Conservation (phyloP, 768 basidiomycete genomes). For the Tephrocybe sp. region DNA sequence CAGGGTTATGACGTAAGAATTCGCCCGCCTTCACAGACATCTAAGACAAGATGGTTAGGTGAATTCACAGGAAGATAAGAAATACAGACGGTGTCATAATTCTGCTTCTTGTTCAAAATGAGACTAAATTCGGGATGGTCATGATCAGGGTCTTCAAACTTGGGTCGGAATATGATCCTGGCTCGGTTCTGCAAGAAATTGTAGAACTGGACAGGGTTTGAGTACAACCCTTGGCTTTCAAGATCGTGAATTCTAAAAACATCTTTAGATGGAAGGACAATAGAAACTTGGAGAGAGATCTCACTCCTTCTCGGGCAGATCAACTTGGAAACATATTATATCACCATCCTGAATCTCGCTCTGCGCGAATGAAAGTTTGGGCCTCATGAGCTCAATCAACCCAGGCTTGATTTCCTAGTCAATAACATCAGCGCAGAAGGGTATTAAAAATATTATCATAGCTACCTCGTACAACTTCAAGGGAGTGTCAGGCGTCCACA, state of each 20-base stretch:
- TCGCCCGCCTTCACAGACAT: constrained; percentile 95
- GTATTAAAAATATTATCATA: not conserved
- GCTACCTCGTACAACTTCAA: constrained; percentile 90
- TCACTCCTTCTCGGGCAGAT: constrained; percentile 91
- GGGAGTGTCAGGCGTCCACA: constrained; percentile 92
- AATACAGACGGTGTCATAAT: constrained; percentile 82
- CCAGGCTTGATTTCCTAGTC: constrained; percentile 99
- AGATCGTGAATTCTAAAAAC: constrained; percentile 73
- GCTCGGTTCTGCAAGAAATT: constrained; percentile 99
- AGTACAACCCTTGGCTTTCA: constrained; percentile 85
- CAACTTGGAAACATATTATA: constrained; percentile 98
- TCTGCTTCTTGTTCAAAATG: constrained; percentile 96
- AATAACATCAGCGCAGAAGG: too few species aligned
- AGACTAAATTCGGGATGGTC: constrained; percentile 87
- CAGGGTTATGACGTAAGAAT: constrained; percentile 86
- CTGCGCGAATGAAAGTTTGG: constrained; percentile 90
- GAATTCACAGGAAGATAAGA: constrained; percentile 1
- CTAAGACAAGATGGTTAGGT: constrained; percentile 41
- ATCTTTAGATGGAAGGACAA: constrained; percentile 9
- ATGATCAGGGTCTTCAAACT: constrained; percentile 76
- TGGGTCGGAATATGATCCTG: constrained; percentile 93
- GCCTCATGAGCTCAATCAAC: constrained; percentile 99
- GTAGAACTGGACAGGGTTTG: constrained; percentile 91
- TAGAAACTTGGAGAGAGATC: constrained; percentile 25
- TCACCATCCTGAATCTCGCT: constrained; percentile 99